Base-by-base conservation (phyloP, 2,329 filamentous ascomycete species). In the Aspergillus felis region DNA sequence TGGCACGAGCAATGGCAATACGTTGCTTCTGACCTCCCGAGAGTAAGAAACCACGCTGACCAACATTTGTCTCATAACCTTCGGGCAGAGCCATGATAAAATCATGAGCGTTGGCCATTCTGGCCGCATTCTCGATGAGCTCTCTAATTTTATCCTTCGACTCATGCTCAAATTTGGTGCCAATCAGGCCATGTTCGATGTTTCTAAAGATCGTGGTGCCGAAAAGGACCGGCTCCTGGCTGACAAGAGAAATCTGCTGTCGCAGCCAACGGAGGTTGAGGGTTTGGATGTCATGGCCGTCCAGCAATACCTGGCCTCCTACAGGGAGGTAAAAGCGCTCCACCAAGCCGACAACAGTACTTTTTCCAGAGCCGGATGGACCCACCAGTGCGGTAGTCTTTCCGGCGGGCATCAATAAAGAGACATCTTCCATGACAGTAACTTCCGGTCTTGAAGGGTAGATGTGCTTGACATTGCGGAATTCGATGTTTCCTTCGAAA, bases 11-110 rank as follows among this genome's bases (percentile, higher is more conserved):
- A 74, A 97, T 97, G 12, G 93, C 92, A 69, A 97, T 95, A 66
- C 94, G 90, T 76, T 97, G 94, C 74, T 97, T 96, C 76, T 99
- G 94, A 38, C 94, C 94, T 72, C 94, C 94, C 55, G 91, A 96
- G 8, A 99, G 82, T 53, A 97, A 78, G 71, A 96, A 96, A 9
- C 94, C 94, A 61, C 92, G 88, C 74, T 97, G 92, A 56, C 94
- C 94, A n/a, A 97, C 93, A 63, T 95, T 87, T 0, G 94, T 97
- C 63, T 96, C 85, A 67, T 97, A 97, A 1, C 90, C 89, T 64
- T 97, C 89, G 0, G 94, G 92, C 1, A 97, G 82, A 12, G 82
- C 76, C 5, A 80, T 84, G 63, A 99, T 88, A 71, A 99, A 99
- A 63, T 96, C 92, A 71, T 97, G 92, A 1, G 93, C 93, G 66